Evolutionary conservation across 75 land plant genomes (phyloP).

Genomic region (Cupressus sempervirens): DNA sequence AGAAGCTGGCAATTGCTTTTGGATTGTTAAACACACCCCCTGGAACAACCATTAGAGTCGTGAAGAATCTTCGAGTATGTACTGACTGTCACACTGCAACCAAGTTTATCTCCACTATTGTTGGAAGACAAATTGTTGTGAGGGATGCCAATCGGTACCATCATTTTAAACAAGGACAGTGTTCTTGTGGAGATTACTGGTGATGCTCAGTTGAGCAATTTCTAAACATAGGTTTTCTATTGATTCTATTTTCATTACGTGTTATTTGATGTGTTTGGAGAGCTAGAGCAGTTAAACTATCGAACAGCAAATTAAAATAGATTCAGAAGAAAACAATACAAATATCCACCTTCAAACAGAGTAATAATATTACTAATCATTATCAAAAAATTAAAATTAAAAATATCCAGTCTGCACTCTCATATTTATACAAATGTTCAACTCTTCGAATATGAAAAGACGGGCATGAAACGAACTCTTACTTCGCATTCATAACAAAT

Average conservation of each 20-base stretch:
- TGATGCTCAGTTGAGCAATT: not conserved
- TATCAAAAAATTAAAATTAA: too few relatives aligned
- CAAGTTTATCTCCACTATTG: not conserved
- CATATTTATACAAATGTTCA: too few relatives aligned
- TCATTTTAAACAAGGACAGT: not conserved
- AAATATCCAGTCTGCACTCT: too few relatives aligned
- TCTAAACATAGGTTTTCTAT: not conserved
- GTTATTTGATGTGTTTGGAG: not conserved
- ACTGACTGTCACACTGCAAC: conserved; percentile 3
- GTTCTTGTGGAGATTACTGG: conserved; percentile 9
- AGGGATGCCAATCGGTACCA: not conserved
- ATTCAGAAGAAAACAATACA: too few relatives aligned
- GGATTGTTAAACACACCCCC: conserved; percentile 11
- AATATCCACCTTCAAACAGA: too few relatives aligned
- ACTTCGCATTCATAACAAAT: too few relatives aligned
- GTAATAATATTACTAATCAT: too few relatives aligned
- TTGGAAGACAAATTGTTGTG: not conserved
- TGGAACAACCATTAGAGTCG: conserved; percentile 7
- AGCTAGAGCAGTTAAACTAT: too few relatives aligned
- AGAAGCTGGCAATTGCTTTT: conserved; percentile 15
- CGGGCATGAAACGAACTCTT: too few relatives aligned
- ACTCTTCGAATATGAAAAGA: too few relatives aligned
- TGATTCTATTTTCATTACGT: too few relatives aligned
- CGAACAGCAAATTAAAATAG: too few relatives aligned
- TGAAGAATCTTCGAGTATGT: conserved; percentile 4